Evolutionary conservation across 1,139 yeast species (phyloP).

Genomic region (Yarrowia galli): DNA sequence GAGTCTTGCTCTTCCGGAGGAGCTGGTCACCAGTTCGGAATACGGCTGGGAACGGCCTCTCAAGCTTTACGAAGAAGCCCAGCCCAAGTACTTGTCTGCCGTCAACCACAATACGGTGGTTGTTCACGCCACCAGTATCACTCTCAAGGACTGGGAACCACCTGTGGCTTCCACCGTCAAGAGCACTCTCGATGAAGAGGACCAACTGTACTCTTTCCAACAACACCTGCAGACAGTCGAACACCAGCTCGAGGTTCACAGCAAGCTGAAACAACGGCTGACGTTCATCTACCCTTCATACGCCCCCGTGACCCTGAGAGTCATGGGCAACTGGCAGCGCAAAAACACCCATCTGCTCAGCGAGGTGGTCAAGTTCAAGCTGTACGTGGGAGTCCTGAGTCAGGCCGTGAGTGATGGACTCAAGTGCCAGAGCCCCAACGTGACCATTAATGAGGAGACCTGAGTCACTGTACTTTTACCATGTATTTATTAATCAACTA

Average conservation of each 20-base stretch:
- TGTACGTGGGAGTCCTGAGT: constrained; percentile 47
- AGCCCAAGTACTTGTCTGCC: constrained; percentile 36
- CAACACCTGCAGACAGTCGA: constrained; percentile 45
- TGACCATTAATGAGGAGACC: constrained; percentile 10
- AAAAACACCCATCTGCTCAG: constrained; percentile 47
- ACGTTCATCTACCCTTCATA: constrained; percentile 37
- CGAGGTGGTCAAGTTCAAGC: constrained; percentile 49
- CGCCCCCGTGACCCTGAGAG: constrained; percentile 14
- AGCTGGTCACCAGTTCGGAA: constrained; percentile 73
- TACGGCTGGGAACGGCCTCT: constrained; percentile 73
- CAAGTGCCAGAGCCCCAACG: constrained; percentile 32
- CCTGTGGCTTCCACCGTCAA: constrained; percentile 48
- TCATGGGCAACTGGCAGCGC: constrained; percentile 49
- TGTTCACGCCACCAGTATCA: not conserved
- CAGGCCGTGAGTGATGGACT: constrained; percentile 45
- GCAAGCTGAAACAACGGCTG: constrained; percentile 41
- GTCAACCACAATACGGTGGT: constrained; percentile 10
- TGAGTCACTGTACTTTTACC: not conserved
- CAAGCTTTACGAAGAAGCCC: constrained; percentile 36
- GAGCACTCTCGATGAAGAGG: constrained; percentile 45
- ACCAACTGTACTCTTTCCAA: constrained; percentile 47
- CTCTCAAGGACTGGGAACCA: constrained; percentile 49
- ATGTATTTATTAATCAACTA: constrained; percentile 20
- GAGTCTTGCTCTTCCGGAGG: constrained; percentile 73
- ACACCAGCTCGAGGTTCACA: constrained; percentile 47